These are phyloP conservation scores for Solanum chiquidenum DNA, from an alignment of 257 asterid genomes.

Conservation along the genomic window DNA sequence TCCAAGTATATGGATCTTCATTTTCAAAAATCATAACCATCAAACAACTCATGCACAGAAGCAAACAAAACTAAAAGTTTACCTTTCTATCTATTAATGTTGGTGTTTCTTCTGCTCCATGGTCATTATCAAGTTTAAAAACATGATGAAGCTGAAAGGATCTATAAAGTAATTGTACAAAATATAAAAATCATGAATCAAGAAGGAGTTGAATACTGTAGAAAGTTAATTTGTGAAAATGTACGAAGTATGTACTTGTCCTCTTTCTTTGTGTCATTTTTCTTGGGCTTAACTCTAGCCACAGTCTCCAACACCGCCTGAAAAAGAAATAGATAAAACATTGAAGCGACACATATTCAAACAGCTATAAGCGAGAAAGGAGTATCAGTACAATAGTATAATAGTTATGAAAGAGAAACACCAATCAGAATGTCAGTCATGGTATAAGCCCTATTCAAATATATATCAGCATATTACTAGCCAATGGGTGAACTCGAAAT, in stretches of 20 bases:
- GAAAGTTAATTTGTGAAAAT: background rate
- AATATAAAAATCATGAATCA: constrained; percentile 1
- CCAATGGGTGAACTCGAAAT: background rate
- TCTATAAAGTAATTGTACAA: constrained; percentile 29
- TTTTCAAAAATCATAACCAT: background rate
- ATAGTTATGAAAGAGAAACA: background rate
- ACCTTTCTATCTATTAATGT: constrained; percentile 96
- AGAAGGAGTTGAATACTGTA: background rate
- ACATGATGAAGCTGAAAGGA: constrained; percentile 77
- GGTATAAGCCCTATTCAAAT: background rate
- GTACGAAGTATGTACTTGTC: constrained; percentile 49
- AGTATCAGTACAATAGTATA: background rate
- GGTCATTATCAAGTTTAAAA: constrained; percentile 90
- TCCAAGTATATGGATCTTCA: background rate
- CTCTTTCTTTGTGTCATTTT: constrained; percentile 90
- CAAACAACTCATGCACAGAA: background rate
- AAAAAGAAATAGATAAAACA: constrained; percentile 6
- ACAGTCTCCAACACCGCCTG: constrained; percentile 99
- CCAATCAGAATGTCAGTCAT: background rate
- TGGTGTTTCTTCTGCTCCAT: constrained; percentile 98
- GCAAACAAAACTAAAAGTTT: background rate
- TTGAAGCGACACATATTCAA: constrained; percentile 6
- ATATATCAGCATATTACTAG: background rate
- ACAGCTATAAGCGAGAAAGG: background rate
- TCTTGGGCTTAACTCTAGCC: constrained; percentile 92